Evolutionary conservation across 306 rosid species (phyloP), one percentile per base, ranked within the genome.

Genomic region (Inga oerstediana): DNA sequence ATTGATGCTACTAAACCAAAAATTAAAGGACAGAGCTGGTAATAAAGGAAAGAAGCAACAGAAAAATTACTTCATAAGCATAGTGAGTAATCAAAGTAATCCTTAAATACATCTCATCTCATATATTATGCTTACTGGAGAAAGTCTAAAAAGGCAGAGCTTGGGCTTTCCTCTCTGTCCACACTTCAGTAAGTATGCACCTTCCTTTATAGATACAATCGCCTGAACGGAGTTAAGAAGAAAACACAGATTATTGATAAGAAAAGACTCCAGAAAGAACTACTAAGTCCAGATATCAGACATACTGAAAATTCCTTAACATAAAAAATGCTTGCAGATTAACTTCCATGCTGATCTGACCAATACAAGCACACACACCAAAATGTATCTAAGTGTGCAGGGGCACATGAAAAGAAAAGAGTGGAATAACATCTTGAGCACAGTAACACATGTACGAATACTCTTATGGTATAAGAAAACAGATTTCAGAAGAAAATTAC

Each of bases 81-180:
- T 34, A 41, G 43, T 49, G 75, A 72, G 76, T 15, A 46, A n/a
- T 37, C 17, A 7, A 41, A 24, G 51, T 39, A 66, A 37, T 43
- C 20, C 41, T 74, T 48, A 43, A 81, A 79, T 43, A 76, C 35
- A 44, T 24, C 45, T 5, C 69, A 46, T 75, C 69, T 22, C 66
- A 66, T 2, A 49, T 45, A 59, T 41, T 45, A 59, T 41, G 46
- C 90, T 14, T 82, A 94, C 98, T 90, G 84, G 87, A 46, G 97
- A 94, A 87, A 94, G 95, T 83, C 95, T 78, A 85, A 94, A 94
- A 71, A 91, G 97, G 73, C 89, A 92, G 58, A 91, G 91, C 84
- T 94, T 92, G 8, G 97, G 97, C 77, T 94, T 94, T 86, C 97
- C 97, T 83, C 93, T 85, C 45, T 80, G 85, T 76, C 96, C 91